Conservation (phyloP, 495 filamentous ascomycete genomes). For the Paragyromitra xinjiangensis region DNA sequence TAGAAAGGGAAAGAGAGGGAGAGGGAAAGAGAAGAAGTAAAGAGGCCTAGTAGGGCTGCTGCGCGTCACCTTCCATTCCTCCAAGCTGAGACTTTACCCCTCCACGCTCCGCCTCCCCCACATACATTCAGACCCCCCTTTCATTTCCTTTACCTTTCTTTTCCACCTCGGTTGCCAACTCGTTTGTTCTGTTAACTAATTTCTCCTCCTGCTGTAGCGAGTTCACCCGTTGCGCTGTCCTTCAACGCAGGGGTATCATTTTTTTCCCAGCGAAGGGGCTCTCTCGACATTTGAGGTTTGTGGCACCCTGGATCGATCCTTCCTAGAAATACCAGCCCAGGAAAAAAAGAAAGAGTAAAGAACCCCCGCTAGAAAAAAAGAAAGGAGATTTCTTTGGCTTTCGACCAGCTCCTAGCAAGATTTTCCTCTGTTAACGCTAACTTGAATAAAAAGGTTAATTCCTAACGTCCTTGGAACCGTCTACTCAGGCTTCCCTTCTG, state of each 20-base stretch:
- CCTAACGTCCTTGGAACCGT: constrained; percentile 22
- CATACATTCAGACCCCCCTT: constrained; percentile 43
- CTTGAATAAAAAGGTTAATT: constrained; percentile 39
- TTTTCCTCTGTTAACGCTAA: constrained; percentile 24
- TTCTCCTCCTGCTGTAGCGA: constrained; percentile 45
- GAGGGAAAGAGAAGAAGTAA: constrained; percentile 12
- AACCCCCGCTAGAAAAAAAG: constrained; percentile 39
- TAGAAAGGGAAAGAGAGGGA: background rate
- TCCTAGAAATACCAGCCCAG: constrained; percentile 25
- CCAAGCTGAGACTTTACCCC: constrained; percentile 50
- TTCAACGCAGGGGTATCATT: constrained; percentile 54
- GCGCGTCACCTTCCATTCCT: constrained; percentile 45
- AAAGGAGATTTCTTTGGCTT: constrained; percentile 31
- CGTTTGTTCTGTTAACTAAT: constrained; percentile 49
- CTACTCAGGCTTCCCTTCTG: constrained; percentile 28
- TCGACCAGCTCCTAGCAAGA: constrained; percentile 29
- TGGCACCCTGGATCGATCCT: constrained; percentile 48
- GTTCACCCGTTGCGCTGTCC: constrained; percentile 54
- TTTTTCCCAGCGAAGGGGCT: constrained; percentile 46
- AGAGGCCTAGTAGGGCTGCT: constrained; percentile 30
- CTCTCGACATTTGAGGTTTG: constrained; percentile 52
- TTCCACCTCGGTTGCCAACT: constrained; percentile 53
- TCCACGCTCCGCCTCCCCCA: constrained; percentile 53
- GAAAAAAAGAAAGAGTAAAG: constrained; percentile 33
- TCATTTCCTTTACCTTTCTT: constrained; percentile 45